These are phyloP conservation scores for Conoideocrella luteorostrata DNA, from an alignment of 2,329 filamentous ascomycete genomes.

Conservation along the genomic window DNA sequence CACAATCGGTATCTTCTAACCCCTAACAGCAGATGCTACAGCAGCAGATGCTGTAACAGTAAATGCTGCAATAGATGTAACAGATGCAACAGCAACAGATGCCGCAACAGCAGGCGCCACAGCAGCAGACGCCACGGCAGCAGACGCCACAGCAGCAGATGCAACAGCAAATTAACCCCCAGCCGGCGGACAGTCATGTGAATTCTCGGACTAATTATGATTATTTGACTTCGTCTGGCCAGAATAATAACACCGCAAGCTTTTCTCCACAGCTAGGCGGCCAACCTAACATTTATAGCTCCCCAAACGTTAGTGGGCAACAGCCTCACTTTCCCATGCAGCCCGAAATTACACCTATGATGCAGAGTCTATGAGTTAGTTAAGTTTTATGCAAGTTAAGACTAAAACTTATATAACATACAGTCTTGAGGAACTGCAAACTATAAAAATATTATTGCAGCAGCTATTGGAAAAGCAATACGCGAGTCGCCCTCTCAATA, in stretches of 20 bases:
- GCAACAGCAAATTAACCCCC: neutral
- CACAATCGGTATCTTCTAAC: neutral
- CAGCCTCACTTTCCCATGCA: no score
- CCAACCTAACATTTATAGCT: neutral
- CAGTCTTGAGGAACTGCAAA: neutral
- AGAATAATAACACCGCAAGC: neutral
- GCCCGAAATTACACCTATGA: no score
- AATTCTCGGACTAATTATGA: neutral
- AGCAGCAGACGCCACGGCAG: no score
- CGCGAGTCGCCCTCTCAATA: no score
- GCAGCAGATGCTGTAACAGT: neutral
- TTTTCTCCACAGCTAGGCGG: neutral
- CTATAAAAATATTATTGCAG: neutral
- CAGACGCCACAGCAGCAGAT: neutral
- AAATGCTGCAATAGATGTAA: no score
- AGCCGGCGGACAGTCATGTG: neutral
- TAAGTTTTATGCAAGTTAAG: neutral
- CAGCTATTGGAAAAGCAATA: no score
- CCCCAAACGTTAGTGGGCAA: neutral
- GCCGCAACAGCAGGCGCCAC: no score
- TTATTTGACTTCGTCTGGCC: neutral
- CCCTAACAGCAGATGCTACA: neutral
- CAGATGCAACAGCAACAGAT: no score
- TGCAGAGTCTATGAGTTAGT: neutral
- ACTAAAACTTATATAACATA: neutral